These are phyloP conservation scores for Bassia scoparia DNA, from an alignment of 148 eudicot species.

Conservation along the genomic window DNA sequence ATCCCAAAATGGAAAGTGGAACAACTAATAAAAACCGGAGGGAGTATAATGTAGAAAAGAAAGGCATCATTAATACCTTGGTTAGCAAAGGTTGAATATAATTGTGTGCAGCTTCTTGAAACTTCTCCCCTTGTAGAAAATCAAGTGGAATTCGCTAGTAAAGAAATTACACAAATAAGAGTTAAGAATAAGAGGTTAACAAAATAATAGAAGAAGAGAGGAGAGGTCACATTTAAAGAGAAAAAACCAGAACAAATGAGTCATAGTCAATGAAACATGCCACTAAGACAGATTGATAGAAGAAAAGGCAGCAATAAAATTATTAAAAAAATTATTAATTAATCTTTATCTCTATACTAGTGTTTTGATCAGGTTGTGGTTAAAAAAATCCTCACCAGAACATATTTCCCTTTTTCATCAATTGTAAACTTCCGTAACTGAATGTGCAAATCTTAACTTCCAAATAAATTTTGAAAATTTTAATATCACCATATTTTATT, in stretches of 20 bases:
- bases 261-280: not conserved
- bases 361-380: too few species aligned
- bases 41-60: constrained; percentile 18
- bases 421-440: too few species aligned
- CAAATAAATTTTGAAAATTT: too few species aligned
- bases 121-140: constrained; percentile 77
- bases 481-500: too few species aligned
- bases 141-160: constrained; percentile 94
- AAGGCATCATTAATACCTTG: constrained; percentile 50
- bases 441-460: too few species aligned
- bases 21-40: too few species aligned
- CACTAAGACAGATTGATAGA: not conserved
- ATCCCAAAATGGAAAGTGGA: too few species aligned
- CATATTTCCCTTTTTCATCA: too few species aligned
- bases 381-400: too few species aligned
- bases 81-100: constrained; percentile 82
- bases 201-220: not conserved
- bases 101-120: constrained; percentile 68
- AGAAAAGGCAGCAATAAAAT: not conserved
- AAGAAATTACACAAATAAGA: not conserved
- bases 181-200: not conserved
- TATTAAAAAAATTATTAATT: too few species aligned
- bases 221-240: not conserved
- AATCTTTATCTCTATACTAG: too few species aligned
- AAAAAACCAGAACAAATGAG: not conserved